These are phyloP conservation scores for Bocquillonia castaneifolia DNA, from an alignment of 441 rosid species.

Conservation along the genomic window DNA sequence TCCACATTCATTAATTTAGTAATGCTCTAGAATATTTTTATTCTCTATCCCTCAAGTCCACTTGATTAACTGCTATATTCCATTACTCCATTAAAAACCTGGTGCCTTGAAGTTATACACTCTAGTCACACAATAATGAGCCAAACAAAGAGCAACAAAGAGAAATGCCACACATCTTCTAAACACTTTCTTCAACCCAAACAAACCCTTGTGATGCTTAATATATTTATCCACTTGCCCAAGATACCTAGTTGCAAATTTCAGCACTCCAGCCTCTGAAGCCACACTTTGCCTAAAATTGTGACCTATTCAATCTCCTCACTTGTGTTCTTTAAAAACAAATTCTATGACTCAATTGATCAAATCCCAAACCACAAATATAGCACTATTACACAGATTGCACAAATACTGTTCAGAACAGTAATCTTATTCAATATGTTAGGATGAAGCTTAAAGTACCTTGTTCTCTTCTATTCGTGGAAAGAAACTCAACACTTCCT, in stretches of 20 bases:
- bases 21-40: neutral
- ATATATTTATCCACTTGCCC: neutral
- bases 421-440: neutral
- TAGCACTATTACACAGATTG: neutral
- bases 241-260: neutral
- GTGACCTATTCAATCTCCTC: neutral
- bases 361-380: neutral
- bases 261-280: neutral
- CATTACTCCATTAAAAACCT: too few relatives aligned
- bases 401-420: neutral
- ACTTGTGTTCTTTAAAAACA: neutral
- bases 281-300: neutral
- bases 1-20: neutral
- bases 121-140: too few relatives aligned
- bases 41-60: too few relatives aligned
- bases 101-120: too few relatives aligned
- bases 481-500: slow-evolving; percentile 27
- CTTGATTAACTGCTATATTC: too few relatives aligned
- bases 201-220: neutral
- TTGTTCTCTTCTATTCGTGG: slow-evolving; percentile 29
- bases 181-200: neutral
- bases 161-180: neutral
- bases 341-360: neutral
- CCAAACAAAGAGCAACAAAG: neutral
- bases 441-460: slow-evolving; percentile 28